Percentiles rank a stretch among this genome's conserved stretches.
phyloP scores from a whole-genome alignment of 164 flowering plant species.

The Sedum album region DNA sequence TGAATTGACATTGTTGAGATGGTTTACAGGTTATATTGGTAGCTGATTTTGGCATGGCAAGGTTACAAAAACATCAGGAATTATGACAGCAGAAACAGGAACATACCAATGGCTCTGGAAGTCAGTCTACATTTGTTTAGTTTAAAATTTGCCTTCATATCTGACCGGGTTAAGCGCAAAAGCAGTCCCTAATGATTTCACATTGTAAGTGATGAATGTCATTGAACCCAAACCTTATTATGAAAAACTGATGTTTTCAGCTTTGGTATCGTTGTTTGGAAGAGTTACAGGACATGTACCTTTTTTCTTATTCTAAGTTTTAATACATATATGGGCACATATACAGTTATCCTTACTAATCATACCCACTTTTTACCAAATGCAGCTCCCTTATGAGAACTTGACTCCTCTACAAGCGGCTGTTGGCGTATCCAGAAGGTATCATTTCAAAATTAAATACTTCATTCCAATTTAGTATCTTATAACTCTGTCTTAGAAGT shows the following conservation, averaged over 20 bases:
- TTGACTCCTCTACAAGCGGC: constrained; percentile 11
- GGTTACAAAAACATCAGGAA: constrained; percentile 3
- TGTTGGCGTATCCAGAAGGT: constrained; percentile 10
- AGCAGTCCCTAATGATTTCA: no score
- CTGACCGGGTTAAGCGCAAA: no score
- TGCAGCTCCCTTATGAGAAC: constrained; percentile 8
- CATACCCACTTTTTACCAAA: neutral
- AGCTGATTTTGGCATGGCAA: constrained; percentile 7
- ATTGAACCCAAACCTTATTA: constrained; percentile 10
- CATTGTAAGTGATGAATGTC: neutral
- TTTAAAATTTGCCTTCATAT: neutral
- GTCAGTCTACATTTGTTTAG: neutral
- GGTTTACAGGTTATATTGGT: constrained; percentile 8
- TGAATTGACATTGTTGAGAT: neutral
- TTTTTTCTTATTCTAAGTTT: neutral
- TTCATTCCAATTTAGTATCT: neutral
- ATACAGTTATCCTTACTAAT: neutral
- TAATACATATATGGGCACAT: neutral
- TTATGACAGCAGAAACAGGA: constrained; percentile 9
- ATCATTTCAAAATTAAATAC: neutral
- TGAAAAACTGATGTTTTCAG: constrained; percentile 10
- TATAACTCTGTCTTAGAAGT: no score
- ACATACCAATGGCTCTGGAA: constrained; percentile 9
- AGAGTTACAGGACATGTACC: constrained; percentile 7
- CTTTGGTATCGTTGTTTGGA: constrained; percentile 4